Evolutionary conservation across 208 protist genomes (phyloP).

Genomic region (Leishmania guyanensis): DNA sequence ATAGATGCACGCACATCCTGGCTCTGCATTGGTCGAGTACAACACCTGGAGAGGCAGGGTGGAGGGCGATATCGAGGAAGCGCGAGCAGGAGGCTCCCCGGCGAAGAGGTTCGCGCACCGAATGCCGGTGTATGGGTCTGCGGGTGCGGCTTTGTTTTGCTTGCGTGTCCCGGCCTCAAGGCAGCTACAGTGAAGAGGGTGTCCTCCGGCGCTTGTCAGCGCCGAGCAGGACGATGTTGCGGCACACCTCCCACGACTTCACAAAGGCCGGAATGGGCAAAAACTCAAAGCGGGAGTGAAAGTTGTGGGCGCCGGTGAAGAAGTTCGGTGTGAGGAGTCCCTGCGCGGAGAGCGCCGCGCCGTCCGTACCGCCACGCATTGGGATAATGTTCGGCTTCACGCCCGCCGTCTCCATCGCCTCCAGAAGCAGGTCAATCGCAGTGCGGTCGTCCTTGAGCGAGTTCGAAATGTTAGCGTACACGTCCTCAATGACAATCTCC

Average conservation of each 20-base stretch:
- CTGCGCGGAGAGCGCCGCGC: conserved; percentile 68
- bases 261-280: conserved; percentile 82
- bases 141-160: not conserved
- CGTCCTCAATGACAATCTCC: conserved; percentile 56
- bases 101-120: not conserved
- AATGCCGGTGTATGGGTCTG: not conserved
- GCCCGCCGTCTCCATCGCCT: conserved; percentile 51
- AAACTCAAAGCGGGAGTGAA: conserved; percentile 88
- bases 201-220: conserved; percentile 36
- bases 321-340: conserved; percentile 83
- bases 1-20: not conserved
- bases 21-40: not conserved
- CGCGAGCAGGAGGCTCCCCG: not conserved
- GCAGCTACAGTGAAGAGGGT: conserved; percentile 7
- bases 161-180: not conserved
- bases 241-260: conserved; percentile 82
- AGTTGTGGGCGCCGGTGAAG: conserved; percentile 90
- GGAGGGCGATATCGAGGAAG: not conserved
- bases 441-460: conserved; percentile 58
- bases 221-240: conserved; percentile 65
- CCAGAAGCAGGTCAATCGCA: conserved; percentile 73
- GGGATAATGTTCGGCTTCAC: conserved; percentile 77
- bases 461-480: conserved; percentile 83
- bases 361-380: conserved; percentile 87
- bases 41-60: not conserved